A percentile compares a stretch with the other conserved stretches of the same genome.
phyloP scores from a whole-genome alignment of 202 grass and related monocot genomes.

The Setaria viridis region DNA sequence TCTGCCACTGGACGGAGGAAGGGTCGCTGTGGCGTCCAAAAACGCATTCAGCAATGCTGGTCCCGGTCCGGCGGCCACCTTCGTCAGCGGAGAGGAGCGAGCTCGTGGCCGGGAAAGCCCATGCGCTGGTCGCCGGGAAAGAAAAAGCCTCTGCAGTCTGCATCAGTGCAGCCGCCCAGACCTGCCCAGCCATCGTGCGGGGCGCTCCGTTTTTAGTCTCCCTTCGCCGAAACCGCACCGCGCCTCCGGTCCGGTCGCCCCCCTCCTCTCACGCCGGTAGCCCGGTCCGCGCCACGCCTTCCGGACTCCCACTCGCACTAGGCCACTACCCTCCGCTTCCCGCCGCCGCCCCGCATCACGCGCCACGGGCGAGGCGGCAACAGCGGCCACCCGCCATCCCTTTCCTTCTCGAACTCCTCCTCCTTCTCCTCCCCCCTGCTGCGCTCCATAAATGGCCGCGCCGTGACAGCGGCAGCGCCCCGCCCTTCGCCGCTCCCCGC shows the following conservation, averaged over 20 bases:
- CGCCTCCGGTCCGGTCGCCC: background rate
- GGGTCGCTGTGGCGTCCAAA: no score
- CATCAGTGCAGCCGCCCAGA: no score
- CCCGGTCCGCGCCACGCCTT: slow-evolving; percentile 7
- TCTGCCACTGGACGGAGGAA: no score
- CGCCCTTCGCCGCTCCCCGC: background rate
- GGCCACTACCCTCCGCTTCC: background rate
- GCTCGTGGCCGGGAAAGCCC: background rate
- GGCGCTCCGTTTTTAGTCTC: background rate
- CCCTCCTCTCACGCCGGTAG: background rate
- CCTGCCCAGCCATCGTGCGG: background rate
- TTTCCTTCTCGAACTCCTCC: background rate
- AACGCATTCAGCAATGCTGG: background rate
- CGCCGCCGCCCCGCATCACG: background rate
- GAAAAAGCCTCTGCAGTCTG: background rate
- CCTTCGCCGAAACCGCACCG: background rate
- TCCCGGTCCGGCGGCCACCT: background rate
- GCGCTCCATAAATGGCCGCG: slow-evolving; percentile 23
- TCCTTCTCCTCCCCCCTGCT: background rate
- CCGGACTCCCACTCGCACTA: background rate
- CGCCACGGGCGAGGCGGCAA: background rate
- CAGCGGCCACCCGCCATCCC: background rate
- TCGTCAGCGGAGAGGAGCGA: background rate
- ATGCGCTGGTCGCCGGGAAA: background rate
- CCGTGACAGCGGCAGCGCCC: background rate